Evolutionary conservation across 345 rosid species (phyloP).

Genomic region (Syzygium oleosum): DNA sequence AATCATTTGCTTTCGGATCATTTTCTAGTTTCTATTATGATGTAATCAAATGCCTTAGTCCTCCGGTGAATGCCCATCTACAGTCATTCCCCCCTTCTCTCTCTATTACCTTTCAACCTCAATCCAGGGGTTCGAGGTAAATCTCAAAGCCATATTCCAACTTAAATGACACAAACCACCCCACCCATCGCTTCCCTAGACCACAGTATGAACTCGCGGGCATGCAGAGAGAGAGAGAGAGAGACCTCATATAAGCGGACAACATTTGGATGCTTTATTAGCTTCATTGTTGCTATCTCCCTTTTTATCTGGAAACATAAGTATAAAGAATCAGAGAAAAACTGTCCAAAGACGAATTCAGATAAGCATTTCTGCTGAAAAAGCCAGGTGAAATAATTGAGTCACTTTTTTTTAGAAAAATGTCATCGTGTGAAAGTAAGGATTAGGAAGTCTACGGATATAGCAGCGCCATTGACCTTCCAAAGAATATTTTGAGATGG

Average conservation of each 20-base stretch:
- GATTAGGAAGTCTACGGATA: neutral
- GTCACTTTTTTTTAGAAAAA: neutral
- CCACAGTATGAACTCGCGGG: neutral
- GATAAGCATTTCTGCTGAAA: neutral
- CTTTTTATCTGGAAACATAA: conserved; percentile 53
- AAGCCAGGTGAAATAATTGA: neutral
- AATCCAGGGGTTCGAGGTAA: neutral
- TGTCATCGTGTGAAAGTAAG: neutral
- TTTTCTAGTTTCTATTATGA: neutral
- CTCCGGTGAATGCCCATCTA: neutral
- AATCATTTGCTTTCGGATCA: neutral
- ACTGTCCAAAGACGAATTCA: neutral
- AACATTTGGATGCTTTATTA: conserved; percentile 90
- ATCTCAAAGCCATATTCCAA: neutral
- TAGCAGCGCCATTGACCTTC: neutral
- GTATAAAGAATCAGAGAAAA: neutral
- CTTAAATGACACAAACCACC: neutral
- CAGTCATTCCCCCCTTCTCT: neutral
- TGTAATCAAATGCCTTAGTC: neutral
- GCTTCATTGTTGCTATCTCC: conserved; percentile 90
- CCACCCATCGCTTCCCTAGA: neutral
- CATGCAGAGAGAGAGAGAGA: conserved; percentile 5
- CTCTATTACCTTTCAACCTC: neutral
- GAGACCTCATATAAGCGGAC: conserved; percentile 74
- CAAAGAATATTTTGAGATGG: neutral